A percentile compares a stretch with the other conserved stretches of the same genome.
These are phyloP conservation scores for Capillidium rhysosporum DNA, from an alignment of 371 early-diverging fungal genomes.

Conservation along the genomic window DNA sequence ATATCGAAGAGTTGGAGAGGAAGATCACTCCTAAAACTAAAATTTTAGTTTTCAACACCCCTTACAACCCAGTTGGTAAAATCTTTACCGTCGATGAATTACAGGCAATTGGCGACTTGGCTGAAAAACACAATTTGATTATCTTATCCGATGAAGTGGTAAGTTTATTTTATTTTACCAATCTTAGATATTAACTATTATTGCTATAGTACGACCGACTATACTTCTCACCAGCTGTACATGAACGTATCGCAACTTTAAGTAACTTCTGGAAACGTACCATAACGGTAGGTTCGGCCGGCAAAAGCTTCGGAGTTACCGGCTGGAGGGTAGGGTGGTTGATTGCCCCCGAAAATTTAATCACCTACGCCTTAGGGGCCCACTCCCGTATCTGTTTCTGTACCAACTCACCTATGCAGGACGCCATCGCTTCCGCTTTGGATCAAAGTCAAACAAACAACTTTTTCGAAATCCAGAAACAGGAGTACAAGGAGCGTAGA, in stretches of 20 bases:
- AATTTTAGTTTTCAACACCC: conserved; percentile 84
- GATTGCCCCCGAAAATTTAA: conserved; percentile 55
- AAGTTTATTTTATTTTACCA: conserved; percentile 9
- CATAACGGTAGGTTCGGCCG: conserved; percentile 80
- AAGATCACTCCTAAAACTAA: conserved; percentile 63
- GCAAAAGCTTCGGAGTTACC: conserved; percentile 88
- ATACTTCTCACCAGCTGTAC: conserved; percentile 44
- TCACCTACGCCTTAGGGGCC: conserved; percentile 58
- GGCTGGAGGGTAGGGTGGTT: conserved; percentile 96
- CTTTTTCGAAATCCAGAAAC: conserved; percentile 47
- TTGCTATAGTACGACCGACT: conserved; percentile 62
- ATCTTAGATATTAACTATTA: background rate
- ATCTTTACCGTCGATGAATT: conserved; percentile 68
- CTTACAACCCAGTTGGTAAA: conserved; percentile 88
- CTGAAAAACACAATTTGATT: conserved; percentile 60
- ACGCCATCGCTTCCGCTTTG: conserved; percentile 64
- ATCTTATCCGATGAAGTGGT: conserved; percentile 86
- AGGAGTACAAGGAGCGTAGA: conserved; percentile 47
- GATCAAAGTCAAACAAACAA: conserved; percentile 34
- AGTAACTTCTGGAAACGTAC: conserved; percentile 81
- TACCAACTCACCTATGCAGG: conserved; percentile 78
- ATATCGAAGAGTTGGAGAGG: conserved; percentile 54
- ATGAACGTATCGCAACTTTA: conserved; percentile 60
- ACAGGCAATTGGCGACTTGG: conserved; percentile 52
- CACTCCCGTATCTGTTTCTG: conserved; percentile 82